These are phyloP conservation scores for Cylindrotheca fusiformis DNA, from an alignment of 108 stramenopile species.

Conservation along the genomic window DNA sequence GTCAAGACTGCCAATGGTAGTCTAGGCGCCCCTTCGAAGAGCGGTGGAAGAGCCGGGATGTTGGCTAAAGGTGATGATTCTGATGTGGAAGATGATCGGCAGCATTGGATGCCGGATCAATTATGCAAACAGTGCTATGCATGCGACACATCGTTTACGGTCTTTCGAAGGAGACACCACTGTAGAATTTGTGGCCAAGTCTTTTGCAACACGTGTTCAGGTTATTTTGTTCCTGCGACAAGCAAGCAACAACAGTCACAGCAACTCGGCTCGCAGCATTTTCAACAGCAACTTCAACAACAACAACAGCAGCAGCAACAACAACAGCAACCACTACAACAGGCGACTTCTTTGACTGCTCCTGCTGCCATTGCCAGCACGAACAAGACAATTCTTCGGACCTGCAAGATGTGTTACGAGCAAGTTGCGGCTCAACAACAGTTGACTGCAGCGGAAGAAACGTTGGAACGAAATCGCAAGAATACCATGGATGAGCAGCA, in stretches of 20 bases:
- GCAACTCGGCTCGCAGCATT: background rate
- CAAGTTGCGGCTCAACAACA: slow-evolving; percentile 49
- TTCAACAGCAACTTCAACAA: background rate
- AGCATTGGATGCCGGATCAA: slow-evolving; percentile 94
- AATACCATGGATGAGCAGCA: slow-evolving; percentile 7
- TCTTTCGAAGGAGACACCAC: slow-evolving; percentile 94
- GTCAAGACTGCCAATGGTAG: too few species aligned
- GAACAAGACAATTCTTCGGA: slow-evolving; percentile 51
- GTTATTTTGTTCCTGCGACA: slow-evolving; percentile 70
- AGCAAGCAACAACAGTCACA: background rate
- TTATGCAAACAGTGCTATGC: slow-evolving; percentile 91
- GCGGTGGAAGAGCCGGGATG: slow-evolving; percentile 1
- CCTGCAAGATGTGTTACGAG: slow-evolving; percentile 78
- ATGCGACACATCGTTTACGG: slow-evolving; percentile 92
- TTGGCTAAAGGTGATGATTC: slow-evolving; percentile 1
- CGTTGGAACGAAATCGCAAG: slow-evolving; percentile 7
- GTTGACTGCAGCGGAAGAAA: slow-evolving; percentile 21
- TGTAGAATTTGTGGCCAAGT: slow-evolving; percentile 98
- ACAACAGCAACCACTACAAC: background rate
- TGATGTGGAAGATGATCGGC: slow-evolving; percentile 41
- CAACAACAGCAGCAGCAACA: slow-evolving; percentile 11
- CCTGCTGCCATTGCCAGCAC: background rate
- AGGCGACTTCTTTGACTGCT: slow-evolving; percentile 3
- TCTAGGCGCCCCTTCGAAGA: background rate
- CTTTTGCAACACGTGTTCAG: slow-evolving; percentile 92